Conservation (phyloP, 2,329 filamentous ascomycete genomes). For the Verticillium zaregamsianum region DNA sequence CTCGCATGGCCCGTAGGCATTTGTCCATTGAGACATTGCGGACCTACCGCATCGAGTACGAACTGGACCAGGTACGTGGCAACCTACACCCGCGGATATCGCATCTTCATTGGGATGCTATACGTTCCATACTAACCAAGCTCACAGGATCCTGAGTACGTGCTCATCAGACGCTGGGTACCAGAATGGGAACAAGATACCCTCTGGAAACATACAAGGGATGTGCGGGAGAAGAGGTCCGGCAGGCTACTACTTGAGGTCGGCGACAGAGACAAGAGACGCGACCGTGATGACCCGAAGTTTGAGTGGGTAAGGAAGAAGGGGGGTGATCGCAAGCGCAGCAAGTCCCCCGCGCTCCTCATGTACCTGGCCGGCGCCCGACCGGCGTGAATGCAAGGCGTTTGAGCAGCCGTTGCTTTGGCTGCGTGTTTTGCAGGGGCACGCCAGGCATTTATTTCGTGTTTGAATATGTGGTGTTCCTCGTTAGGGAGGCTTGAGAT, state of each 20-base stretch:
- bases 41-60: conserved; percentile 52
- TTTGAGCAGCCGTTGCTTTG: background rate
- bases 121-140: background rate
- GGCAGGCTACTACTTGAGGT: conserved; percentile 40
- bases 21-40: conserved; percentile 59
- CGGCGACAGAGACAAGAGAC: conserved; percentile 34
- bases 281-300: conserved; percentile 38
- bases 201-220: conserved; percentile 67
- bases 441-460: background rate
- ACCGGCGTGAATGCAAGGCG: conserved; percentile 27
- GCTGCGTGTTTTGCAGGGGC: background rate
- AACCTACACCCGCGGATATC: background rate
- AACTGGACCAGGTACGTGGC: conserved; percentile 48
- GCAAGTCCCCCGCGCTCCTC: conserved; percentile 52
- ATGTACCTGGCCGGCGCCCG: conserved; percentile 54
- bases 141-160: conserved; percentile 59
- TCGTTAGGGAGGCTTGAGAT: background rate
- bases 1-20: conserved; percentile 58
- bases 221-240: conserved; percentile 50
- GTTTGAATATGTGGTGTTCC: background rate
- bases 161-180: conserved; percentile 71
- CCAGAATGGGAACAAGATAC: conserved; percentile 66
- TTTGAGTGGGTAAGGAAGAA: conserved; percentile 58
- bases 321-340: conserved; percentile 41
- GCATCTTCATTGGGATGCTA: background rate